A percentile compares a stretch with the other conserved stretches of the same genome.
These are phyloP conservation scores for Populus alba DNA, from an alignment of 345 rosid genomes.

Conservation along the genomic window DNA sequence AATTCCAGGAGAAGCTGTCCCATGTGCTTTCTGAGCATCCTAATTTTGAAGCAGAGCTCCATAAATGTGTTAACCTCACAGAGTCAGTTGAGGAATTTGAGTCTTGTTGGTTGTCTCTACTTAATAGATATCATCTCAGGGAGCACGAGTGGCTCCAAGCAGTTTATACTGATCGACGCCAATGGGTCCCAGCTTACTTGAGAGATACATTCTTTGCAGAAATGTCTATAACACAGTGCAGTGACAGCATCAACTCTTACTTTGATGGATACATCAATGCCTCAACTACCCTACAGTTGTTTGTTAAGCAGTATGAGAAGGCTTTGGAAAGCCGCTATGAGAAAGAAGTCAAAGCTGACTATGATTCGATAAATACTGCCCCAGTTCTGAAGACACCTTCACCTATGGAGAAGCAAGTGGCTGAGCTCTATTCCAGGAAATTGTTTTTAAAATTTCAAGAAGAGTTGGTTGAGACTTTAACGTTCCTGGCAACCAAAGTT, in stretches of 20 bases:
- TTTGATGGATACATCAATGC: conserved; percentile 62
- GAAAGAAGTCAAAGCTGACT: conserved; percentile 52
- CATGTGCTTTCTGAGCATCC: conserved; percentile 39
- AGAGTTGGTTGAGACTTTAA: conserved; percentile 45
- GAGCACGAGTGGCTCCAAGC: conserved; percentile 58
- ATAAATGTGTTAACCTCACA: conserved; percentile 42
- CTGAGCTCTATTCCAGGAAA: conserved; percentile 44
- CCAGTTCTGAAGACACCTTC: conserved; percentile 48
- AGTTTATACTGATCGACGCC: conserved; percentile 42
- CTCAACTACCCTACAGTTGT: conserved; percentile 45
- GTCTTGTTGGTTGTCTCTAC: conserved; percentile 41
- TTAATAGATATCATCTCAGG: conserved; percentile 42
- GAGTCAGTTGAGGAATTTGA: conserved; percentile 49
- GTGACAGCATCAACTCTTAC: conserved; percentile 58
- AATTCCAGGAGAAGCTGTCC: conserved; percentile 47
- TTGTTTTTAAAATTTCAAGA: conserved; percentile 46
- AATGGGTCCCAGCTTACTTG: conserved; percentile 56
- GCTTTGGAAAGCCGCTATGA: conserved; percentile 41
- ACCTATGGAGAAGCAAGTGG: conserved; percentile 54
- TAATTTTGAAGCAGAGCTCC: conserved; percentile 40
- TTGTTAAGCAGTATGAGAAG: conserved; percentile 44
- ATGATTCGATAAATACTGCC: conserved; percentile 38
- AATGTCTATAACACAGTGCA: conserved; percentile 47
- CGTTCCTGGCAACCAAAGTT: conserved; percentile 41
- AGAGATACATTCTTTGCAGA: conserved; percentile 57